These are phyloP conservation scores for Aphanomyces euteiches DNA, from an alignment of 352 stramenopile species.

Conservation along the genomic window DNA sequence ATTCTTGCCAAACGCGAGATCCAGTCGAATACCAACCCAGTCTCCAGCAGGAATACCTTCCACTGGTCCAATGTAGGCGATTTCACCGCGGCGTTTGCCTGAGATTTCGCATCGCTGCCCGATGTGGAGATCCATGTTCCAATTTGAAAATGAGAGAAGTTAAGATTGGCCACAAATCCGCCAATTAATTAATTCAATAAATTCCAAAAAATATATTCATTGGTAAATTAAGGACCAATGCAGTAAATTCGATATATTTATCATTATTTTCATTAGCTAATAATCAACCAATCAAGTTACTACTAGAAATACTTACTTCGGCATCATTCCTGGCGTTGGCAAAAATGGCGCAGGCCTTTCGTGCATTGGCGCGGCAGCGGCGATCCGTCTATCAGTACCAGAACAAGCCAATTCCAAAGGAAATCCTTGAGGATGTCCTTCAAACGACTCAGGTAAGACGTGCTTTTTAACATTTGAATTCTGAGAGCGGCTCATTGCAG, in stretches of 20 bases:
- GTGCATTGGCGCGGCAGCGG: constrained; percentile 25
- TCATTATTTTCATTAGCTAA: constrained; percentile 16
- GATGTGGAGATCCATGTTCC: background rate
- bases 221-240: too few relatives aligned
- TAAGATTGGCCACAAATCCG: too few relatives aligned
- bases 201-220: too few relatives aligned
- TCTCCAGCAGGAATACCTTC: constrained; percentile 49
- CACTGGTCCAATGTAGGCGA: constrained; percentile 60
- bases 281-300: background rate
- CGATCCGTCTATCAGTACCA: constrained; percentile 14
- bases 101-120: constrained; percentile 25
- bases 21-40: constrained; percentile 70
- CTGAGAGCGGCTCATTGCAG: constrained; percentile 30
- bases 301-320: background rate
- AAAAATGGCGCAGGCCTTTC: constrained; percentile 19
- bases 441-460: constrained; percentile 16
- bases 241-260: background rate
- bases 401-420: constrained; percentile 9
- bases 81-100: constrained; percentile 55
- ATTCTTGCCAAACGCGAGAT: constrained; percentile 72
- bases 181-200: too few relatives aligned
- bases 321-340: constrained; percentile 3
- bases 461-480: background rate
- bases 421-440: constrained; percentile 23
- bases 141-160: too few relatives aligned